These are phyloP conservation scores for Trichosporon inkin DNA, from an alignment of 1,284 basidiomycete genomes.

Conservation along the genomic window DNA sequence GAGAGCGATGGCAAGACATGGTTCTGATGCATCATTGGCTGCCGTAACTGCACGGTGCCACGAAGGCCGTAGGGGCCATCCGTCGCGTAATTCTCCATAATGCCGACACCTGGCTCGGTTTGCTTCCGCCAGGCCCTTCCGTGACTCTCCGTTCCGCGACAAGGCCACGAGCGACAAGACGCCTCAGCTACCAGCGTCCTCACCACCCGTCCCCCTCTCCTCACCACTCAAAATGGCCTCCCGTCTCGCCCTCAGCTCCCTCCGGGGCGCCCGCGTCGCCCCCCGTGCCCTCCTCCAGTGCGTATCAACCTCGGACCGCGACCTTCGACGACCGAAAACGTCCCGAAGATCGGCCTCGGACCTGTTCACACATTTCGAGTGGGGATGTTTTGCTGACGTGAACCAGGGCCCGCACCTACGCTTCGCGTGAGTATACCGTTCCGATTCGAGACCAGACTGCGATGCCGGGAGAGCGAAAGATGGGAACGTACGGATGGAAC, in stretches of 20 bases:
- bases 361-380: neutral
- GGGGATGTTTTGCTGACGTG: conserved; percentile 1
- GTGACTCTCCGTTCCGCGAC: conserved; percentile 9
- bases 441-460: conserved; percentile 11
- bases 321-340: neutral
- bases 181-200: conserved; percentile 7
- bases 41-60: neutral
- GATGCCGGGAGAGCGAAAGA: neutral
- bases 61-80: neutral
- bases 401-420: conserved; percentile 39
- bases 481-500: neutral
- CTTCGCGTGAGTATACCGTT: conserved; percentile 37
- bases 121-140: conserved; percentile 4
- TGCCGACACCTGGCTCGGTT: conserved; percentile 3
- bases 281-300: conserved; percentile 41
- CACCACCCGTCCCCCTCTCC: conserved; percentile 19
- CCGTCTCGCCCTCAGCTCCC: conserved; percentile 49
- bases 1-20: neutral
- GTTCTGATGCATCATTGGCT: neutral
- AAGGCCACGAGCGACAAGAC: conserved; percentile 6
- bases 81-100: conserved; percentile 9
- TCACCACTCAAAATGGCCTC: conserved; percentile 47
- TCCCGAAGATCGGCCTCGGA: neutral
- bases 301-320: conserved; percentile 14
- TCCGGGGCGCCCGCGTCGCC: conserved; percentile 43